phyloP scores from a whole-genome alignment of 2,329 filamentous ascomycete species.

The Hyphodiscus sp. region DNA sequence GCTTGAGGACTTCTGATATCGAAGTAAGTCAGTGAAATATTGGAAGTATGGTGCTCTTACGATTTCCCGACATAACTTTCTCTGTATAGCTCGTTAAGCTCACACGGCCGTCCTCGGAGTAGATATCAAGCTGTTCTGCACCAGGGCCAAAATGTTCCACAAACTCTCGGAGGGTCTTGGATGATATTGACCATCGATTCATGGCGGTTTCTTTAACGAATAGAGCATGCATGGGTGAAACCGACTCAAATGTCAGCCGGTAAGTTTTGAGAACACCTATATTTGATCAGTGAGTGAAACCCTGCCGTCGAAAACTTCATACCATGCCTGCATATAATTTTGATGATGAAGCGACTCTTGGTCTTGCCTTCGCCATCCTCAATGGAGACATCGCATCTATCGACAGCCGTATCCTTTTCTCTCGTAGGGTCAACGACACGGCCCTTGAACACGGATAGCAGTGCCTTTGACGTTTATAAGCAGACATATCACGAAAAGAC shows the following conservation, averaged over 20 bases:
- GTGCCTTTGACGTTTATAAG: constrained; percentile 38
- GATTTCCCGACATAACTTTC: constrained; percentile 64
- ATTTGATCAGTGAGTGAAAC: neutral
- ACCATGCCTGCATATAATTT: constrained; percentile 69
- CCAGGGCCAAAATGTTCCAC: constrained; percentile 77
- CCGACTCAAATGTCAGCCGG: constrained; percentile 66
- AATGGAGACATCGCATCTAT: constrained; percentile 67
- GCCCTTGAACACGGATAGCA: constrained; percentile 69
- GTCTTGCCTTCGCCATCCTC: constrained; percentile 61
- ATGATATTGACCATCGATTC: constrained; percentile 68
- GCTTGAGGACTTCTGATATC: constrained; percentile 62
- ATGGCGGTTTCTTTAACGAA: constrained; percentile 61
- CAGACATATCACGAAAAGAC: no score
- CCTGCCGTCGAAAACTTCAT: constrained; percentile 9
- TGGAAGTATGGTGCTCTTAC: constrained; percentile 29
- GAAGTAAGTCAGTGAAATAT: constrained; percentile 8
- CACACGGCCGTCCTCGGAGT: constrained; percentile 59
- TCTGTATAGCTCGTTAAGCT: constrained; percentile 80
- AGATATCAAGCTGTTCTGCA: constrained; percentile 75
- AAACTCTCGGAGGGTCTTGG: constrained; percentile 64
- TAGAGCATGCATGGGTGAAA: constrained; percentile 68
- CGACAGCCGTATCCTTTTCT: constrained; percentile 64
- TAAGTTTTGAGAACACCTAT: constrained; percentile 70
- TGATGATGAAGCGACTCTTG: constrained; percentile 68
- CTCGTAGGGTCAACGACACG: constrained; percentile 54